Conservation (phyloP, 108 stramenopile species). For the Licmophora abbreviata region DNA sequence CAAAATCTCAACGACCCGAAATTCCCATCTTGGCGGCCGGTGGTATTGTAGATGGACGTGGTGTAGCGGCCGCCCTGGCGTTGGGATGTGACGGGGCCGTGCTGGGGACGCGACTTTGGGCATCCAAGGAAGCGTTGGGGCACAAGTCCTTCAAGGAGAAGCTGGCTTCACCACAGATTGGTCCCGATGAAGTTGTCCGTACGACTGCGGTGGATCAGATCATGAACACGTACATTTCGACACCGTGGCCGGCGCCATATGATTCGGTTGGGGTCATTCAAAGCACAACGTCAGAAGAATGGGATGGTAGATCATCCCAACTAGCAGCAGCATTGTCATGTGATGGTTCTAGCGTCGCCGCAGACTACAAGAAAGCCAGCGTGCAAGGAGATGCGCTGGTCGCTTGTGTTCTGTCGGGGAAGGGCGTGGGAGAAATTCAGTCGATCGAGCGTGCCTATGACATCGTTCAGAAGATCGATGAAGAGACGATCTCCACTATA, state of each 20-base stretch:
- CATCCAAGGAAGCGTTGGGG: conserved; percentile 48
- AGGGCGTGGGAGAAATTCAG: conserved; percentile 59
- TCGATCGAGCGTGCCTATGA: conserved; percentile 51
- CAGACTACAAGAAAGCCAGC: conserved; percentile 21
- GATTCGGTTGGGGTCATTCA: conserved; percentile 59
- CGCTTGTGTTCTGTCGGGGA: conserved; percentile 33
- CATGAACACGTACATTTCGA: conserved; percentile 28
- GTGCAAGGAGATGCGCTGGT: conserved; percentile 13
- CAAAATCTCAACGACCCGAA: conserved; percentile 1
- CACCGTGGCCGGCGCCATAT: conserved; percentile 55
- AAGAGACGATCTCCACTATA: conserved; percentile 29
- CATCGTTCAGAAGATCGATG: conserved; percentile 35
- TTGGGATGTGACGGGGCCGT: conserved; percentile 68
- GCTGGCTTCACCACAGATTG: conserved; percentile 28
- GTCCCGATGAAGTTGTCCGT: conserved; percentile 56
- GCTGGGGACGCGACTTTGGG: conserved; percentile 71
- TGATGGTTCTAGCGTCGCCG: conserved; percentile 13
- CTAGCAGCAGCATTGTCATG: conserved; percentile 11
- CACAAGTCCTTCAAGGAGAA: conserved; percentile 25
- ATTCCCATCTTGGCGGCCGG: conserved; percentile 64
- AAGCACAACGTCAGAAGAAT: conserved; percentile 47
- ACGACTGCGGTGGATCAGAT: conserved; percentile 63
- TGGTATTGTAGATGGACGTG: conserved; percentile 63
- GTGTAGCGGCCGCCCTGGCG: conserved; percentile 50
- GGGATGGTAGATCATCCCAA: conserved; percentile 38